Evolutionary conservation across 176 grass and related monocot species (phyloP).

Genomic region (Cocos nucifera): DNA sequence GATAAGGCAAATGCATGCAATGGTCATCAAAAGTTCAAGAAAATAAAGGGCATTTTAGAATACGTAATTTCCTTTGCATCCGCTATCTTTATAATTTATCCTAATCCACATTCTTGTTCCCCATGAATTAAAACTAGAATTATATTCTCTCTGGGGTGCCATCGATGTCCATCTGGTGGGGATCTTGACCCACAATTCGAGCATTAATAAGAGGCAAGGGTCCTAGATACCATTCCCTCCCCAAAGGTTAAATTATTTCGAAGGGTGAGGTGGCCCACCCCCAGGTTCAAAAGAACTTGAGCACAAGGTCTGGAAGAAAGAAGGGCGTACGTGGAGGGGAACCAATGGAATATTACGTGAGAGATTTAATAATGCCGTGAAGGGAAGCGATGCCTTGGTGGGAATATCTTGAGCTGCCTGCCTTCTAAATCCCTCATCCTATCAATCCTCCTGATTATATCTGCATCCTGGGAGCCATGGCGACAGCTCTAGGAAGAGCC

Average conservation of each 20-base stretch:
- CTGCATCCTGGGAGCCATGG: constrained; percentile 5
- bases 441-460: not conserved
- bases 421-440: not conserved
- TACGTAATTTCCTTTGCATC: too few relatives aligned
- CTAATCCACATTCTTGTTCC: too few relatives aligned
- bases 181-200: constrained; percentile 4
- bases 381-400: not conserved
- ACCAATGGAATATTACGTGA: not conserved
- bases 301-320: not conserved
- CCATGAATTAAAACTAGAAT: not conserved
- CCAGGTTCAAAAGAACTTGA: too few relatives aligned
- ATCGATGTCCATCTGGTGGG: not conserved
- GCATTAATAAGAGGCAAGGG: not conserved
- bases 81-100: too few relatives aligned
- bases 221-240: constrained; percentile 1
- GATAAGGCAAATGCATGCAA: too few relatives aligned
- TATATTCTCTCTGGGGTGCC: not conserved
- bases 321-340: not conserved
- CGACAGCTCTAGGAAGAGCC: constrained; percentile 5
- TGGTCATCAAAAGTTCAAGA: too few relatives aligned
- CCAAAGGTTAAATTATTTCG: constrained; percentile 3
- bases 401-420: not conserved
- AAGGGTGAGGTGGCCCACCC: not conserved
- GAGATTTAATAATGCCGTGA: not conserved
- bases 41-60: too few relatives aligned